Evolutionary conservation across 2,329 filamentous ascomycete species (phyloP).

Genomic region (Fusarium sp.): DNA sequence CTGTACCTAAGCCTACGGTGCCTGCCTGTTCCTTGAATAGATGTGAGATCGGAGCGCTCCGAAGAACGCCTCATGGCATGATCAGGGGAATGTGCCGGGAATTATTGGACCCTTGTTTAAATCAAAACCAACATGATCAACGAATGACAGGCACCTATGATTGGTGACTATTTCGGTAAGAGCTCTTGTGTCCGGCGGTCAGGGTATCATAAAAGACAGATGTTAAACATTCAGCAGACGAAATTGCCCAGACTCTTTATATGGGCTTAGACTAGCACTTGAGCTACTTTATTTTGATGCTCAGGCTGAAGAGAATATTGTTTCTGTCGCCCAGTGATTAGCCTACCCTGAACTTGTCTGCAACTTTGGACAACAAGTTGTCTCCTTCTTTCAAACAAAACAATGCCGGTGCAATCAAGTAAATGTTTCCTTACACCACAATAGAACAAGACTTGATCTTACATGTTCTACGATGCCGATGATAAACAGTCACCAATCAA

Average conservation of each 20-base stretch:
- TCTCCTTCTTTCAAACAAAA: background rate
- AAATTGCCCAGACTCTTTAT: background rate
- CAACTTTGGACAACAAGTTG: background rate
- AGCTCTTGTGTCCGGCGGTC: background rate
- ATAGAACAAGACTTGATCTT: background rate
- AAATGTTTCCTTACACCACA: too few species aligned
- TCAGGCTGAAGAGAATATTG: background rate
- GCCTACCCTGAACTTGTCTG: constrained; percentile 3
- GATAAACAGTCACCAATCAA: background rate
- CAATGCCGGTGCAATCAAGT: background rate
- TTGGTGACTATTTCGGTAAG: background rate
- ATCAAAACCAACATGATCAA: background rate
- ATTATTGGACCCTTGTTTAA: constrained; percentile 6
- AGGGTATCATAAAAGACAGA: background rate
- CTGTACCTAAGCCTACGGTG: background rate
- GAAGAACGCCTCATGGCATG: constrained; percentile 24
- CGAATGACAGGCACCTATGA: background rate
- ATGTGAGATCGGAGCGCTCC: constrained; percentile 29
- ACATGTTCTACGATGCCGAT: background rate
- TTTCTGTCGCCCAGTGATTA: fast-evolving
- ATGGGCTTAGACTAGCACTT: too few species aligned
- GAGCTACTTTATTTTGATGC: background rate
- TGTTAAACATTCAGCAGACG: background rate
- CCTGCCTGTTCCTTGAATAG: background rate
- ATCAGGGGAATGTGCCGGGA: constrained; percentile 13